Evolutionary conservation across 768 basidiomycete genomes (phyloP), one percentile per base, ranked within the genome.

Genomic region (Termitomyces sp.): DNA sequence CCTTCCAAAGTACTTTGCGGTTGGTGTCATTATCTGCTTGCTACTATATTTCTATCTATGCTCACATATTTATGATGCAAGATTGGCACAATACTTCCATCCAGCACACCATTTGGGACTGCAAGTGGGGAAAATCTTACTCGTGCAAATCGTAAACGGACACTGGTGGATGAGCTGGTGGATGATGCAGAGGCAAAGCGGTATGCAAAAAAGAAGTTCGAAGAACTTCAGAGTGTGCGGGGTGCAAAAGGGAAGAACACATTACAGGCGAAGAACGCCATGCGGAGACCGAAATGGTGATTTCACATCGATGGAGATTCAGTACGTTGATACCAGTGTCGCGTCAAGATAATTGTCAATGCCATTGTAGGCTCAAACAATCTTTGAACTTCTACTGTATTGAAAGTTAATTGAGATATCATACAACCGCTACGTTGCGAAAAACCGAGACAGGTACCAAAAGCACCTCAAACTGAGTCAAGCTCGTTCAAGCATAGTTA

Each of bases 161-260:
- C 88, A 5, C 72, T 94, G 47, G 89, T 97, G 24, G 92, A 94
- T 60, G 94, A 95, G 65, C 77, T 96, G 36, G 84, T 95, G 52
- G 90, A 90, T 64, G 93, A 95, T 72, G 86, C 90, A 2, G 90
- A 94, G 71, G 83, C 90, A 28, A 85, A 84, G 68, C 79, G 86
- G 59, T 94, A 94, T 67, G 88, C 94, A n/a, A 94, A 94, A 75
- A 85, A 82, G 75, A 95, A 95, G 74, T 94, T 93, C 72, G 82
- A 83, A 60, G 89, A 92, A 53, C 72, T 94, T 48, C 87, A 92
- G 72, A 67, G 70, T 5, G 81, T 84, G 44, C 79, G 87, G 64
- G 86, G 82, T 20, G 84, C 84, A 16, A 84, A 76, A 65, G 91
- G 92, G 8, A 80, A 79, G 62, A 85, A 85, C 52, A 92, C 89